A percentile compares a stretch with the other conserved stretches of the same genome.
Conservation (phyloP, 2,329 filamentous ascomycete species). For the Colletotrichum orchidophilum region DNA sequence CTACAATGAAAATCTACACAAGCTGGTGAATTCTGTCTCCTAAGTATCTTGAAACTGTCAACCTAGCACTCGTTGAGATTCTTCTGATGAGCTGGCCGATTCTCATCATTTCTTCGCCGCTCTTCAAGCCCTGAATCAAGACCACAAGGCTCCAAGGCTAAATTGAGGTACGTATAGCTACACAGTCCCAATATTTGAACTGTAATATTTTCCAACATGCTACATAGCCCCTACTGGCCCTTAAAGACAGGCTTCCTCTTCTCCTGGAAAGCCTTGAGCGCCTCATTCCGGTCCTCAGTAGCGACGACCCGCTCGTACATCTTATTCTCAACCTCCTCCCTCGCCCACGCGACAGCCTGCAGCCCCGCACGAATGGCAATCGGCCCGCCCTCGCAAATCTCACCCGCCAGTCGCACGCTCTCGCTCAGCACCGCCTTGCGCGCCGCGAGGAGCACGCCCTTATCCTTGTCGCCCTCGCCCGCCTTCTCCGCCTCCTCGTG, state of each 20-base stretch:
- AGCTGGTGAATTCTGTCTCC: too few relatives aligned
- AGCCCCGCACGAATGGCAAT: conserved; percentile 83
- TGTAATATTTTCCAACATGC: neutral
- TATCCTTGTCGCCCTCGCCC: conserved; percentile 45
- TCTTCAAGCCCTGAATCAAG: too few relatives aligned
- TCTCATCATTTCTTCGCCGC: too few relatives aligned
- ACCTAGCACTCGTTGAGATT: too few relatives aligned
- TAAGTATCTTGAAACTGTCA: neutral
- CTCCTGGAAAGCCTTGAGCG: conserved; percentile 81
- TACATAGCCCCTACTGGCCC: conserved; percentile 49
- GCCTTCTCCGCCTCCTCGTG: conserved; percentile 51
- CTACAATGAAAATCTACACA: too few relatives aligned
- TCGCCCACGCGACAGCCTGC: conserved; percentile 77
- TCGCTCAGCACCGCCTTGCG: conserved; percentile 76
- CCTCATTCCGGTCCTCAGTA: conserved; percentile 89
- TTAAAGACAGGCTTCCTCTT: conserved; percentile 69
- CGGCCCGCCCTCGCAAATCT: conserved; percentile 91
- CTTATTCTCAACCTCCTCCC: conserved; percentile 82
- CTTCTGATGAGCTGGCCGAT: neutral
- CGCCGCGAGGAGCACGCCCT: conserved; percentile 63
- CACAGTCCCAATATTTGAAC: neutral
- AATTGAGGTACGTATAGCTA: neutral
- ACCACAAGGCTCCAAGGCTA: too few relatives aligned
- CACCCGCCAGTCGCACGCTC: conserved; percentile 79
- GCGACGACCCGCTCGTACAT: conserved; percentile 86